These are phyloP conservation scores for Phytophthora tubulina DNA, from an alignment of 352 stramenopile species.

Conservation along the genomic window DNA sequence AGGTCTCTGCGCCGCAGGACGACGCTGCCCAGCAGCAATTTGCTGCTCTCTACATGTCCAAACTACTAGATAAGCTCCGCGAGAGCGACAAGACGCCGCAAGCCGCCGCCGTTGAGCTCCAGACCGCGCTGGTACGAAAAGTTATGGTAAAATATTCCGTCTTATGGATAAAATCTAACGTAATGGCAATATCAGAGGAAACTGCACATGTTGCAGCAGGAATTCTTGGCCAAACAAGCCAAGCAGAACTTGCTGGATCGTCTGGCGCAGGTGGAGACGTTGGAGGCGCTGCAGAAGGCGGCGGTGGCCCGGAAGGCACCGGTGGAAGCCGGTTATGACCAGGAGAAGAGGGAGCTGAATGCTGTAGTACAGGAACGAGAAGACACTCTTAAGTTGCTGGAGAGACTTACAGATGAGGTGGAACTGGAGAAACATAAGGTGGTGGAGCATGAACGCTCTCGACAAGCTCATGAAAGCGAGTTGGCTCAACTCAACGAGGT, in stretches of 20 bases:
- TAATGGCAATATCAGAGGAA: constrained; percentile 37
- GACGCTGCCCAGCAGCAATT: constrained; percentile 45
- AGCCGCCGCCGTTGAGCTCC: constrained; percentile 32
- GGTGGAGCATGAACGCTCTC: constrained; percentile 47
- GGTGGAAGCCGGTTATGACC: constrained; percentile 40
- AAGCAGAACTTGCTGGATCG: constrained; percentile 82
- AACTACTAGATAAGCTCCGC: constrained; percentile 41
- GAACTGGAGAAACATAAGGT: constrained; percentile 64
- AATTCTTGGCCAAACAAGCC: constrained; percentile 70
- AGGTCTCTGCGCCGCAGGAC: neutral
- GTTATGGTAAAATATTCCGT: neutral
- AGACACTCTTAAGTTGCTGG: constrained; percentile 50
- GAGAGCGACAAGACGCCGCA: constrained; percentile 38
- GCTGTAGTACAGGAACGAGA: constrained; percentile 53
- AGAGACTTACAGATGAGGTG: constrained; percentile 52
- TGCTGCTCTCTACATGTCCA: constrained; percentile 55
- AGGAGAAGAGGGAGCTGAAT: constrained; percentile 59
- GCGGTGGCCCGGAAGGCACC: constrained; percentile 37
- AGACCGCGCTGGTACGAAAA: constrained; percentile 39
- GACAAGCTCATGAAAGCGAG: constrained; percentile 58
- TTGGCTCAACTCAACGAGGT: constrained; percentile 57
- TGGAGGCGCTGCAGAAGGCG: constrained; percentile 51
- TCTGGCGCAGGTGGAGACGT: constrained; percentile 65
- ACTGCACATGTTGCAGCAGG: constrained; percentile 56
- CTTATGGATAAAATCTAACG: neutral